phyloP scores from a whole-genome alignment of 495 filamentous ascomycete species.

The Tetracladium setigerum region DNA sequence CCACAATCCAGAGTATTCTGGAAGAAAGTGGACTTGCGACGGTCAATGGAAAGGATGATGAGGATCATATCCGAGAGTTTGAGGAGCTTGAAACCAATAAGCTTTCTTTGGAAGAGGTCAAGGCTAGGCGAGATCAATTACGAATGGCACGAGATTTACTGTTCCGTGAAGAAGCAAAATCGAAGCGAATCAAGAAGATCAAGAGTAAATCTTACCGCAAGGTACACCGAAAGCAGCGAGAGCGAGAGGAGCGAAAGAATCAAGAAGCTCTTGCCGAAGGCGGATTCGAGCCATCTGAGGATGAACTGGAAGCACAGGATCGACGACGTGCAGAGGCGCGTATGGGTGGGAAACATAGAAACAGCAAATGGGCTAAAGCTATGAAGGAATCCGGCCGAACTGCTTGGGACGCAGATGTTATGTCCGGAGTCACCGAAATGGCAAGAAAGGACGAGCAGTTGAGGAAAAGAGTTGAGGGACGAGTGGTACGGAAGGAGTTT shows the following conservation, averaged over 20 bases:
- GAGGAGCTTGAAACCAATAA: slow-evolving; percentile 63
- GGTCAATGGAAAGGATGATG: slow-evolving; percentile 48
- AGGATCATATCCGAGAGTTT: slow-evolving; percentile 57
- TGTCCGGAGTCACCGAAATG: slow-evolving; percentile 70
- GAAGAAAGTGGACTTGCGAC: slow-evolving; percentile 74
- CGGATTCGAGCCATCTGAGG: slow-evolving; percentile 62
- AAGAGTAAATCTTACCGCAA: slow-evolving; percentile 91
- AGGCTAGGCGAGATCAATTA: slow-evolving; percentile 64
- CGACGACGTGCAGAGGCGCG: slow-evolving; percentile 75
- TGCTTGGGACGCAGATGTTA: slow-evolving; percentile 78
- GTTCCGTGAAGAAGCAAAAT: slow-evolving; percentile 81
- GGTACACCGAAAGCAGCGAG: slow-evolving; percentile 80
- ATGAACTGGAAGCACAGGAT: slow-evolving; percentile 73
- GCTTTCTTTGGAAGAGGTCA: slow-evolving; percentile 62
- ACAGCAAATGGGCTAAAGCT: slow-evolving; percentile 93
- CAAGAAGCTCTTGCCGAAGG: slow-evolving; percentile 56
- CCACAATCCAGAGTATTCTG: slow-evolving; percentile 75
- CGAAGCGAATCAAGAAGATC: slow-evolving; percentile 95
- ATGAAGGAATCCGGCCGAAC: slow-evolving; percentile 71
- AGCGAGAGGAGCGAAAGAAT: slow-evolving; percentile 64
- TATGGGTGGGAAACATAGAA: slow-evolving; percentile 80
- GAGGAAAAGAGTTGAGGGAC: slow-evolving; percentile 75
- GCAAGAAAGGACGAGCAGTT: slow-evolving; percentile 82
- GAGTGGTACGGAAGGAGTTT: slow-evolving; percentile 40
- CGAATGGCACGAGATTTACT: slow-evolving; percentile 75